These are phyloP conservation scores for Emergomyces orientalis DNA, from an alignment of 2,329 filamentous ascomycete genomes.

Conservation along the genomic window DNA sequence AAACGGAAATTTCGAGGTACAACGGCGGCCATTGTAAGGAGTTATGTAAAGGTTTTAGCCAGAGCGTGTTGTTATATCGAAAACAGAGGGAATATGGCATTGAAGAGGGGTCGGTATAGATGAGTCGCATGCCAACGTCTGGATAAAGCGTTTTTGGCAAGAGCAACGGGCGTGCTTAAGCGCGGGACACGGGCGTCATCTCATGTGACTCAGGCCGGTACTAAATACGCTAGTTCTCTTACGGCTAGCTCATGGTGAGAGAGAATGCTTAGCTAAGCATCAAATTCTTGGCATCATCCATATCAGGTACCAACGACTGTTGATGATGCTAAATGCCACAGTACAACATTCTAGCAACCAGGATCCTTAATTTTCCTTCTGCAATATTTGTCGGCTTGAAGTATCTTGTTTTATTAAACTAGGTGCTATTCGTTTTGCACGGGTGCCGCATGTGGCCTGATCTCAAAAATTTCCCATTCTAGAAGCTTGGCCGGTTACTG, in stretches of 20 bases:
- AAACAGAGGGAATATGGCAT: not conserved
- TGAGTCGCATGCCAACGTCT: not conserved
- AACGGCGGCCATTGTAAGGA: constrained; percentile 53
- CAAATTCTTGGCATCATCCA: not conserved
- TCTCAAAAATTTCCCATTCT: not conserved
- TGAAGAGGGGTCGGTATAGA: not conserved
- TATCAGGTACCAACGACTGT: not conserved
- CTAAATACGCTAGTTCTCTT: not conserved
- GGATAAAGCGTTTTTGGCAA: not conserved
- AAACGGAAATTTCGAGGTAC: constrained; percentile 94
- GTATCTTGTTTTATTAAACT: not conserved
- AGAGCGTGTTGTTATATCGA: not conserved
- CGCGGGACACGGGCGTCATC: constrained; percentile 6
- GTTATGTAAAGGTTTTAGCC: not conserved
- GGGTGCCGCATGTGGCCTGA: not conserved
- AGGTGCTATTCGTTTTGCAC: not conserved
- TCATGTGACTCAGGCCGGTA: not conserved
- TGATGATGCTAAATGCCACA: not conserved
- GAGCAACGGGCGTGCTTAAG: not conserved
- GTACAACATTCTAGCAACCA: not conserved
- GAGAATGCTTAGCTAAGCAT: not conserved
- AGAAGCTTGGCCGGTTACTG: not conserved
- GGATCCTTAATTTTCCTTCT: not conserved
- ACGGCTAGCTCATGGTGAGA: not conserved
- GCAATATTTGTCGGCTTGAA: not conserved